phyloP scores from a whole-genome alignment of 139 green algal genomes.

The Volvox africanus region DNA sequence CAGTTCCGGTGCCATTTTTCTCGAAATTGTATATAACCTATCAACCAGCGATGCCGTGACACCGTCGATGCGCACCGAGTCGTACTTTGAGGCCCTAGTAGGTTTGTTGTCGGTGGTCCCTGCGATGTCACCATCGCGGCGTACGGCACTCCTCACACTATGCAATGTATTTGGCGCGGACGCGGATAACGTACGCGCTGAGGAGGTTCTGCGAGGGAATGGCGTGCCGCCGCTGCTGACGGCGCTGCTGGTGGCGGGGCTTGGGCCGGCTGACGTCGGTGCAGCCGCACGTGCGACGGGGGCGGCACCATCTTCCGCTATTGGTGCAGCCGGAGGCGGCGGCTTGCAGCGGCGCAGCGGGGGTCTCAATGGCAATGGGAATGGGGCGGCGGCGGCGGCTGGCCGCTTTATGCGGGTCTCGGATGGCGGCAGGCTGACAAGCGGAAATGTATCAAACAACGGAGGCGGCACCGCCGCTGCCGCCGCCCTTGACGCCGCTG shows the following conservation, averaged over 20 bases:
- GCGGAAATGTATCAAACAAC: neutral
- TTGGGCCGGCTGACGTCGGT: neutral
- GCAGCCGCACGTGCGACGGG: conserved; percentile 8
- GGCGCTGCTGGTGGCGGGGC: conserved; percentile 15
- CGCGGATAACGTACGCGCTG: neutral
- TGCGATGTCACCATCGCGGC: neutral
- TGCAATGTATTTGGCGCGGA: conserved; percentile 11
- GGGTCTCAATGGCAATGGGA: neutral
- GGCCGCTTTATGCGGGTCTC: neutral
- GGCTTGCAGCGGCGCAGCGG: neutral
- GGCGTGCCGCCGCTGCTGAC: neutral
- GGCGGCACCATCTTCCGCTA: neutral
- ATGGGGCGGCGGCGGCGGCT: neutral
- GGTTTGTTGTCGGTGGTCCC: neutral
- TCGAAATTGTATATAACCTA: neutral
- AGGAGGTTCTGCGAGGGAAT: neutral
- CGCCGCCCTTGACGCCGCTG: neutral
- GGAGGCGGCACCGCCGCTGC: neutral
- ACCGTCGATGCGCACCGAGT: neutral
- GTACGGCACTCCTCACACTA: neutral
- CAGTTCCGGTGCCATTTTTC: neutral
- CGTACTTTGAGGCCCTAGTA: conserved; percentile 26
- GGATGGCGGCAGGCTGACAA: neutral
- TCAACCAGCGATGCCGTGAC: neutral
- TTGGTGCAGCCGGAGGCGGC: neutral